A percentile compares a stretch with the other conserved stretches of the same genome.
These are phyloP conservation scores for Euptelea pleiosperma DNA, from an alignment of 164 flowering plant genomes.

Conservation along the genomic window DNA sequence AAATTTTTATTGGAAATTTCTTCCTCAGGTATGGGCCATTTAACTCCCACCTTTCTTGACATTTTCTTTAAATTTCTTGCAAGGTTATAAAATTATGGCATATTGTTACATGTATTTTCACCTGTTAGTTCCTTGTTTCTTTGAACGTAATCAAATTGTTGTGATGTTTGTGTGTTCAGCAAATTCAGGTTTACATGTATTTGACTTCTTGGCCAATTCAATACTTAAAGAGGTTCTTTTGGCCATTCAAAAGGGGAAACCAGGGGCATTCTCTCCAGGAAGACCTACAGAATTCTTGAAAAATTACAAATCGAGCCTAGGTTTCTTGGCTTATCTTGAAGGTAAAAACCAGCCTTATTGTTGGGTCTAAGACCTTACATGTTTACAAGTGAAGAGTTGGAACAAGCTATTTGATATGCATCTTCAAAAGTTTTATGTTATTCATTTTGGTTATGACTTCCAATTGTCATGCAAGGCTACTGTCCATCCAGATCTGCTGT, in stretches of 20 bases:
- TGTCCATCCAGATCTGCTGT: constrained; percentile 88
- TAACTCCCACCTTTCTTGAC: neutral
- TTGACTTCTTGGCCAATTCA: constrained; percentile 93
- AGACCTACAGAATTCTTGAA: constrained; percentile 80
- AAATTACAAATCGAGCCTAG: constrained; percentile 85
- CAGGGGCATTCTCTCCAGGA: constrained; percentile 96
- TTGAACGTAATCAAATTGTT: neutral
- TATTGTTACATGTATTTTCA: neutral
- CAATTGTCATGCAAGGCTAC: constrained; percentile 63
- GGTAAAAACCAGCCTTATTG: constrained; percentile 42
- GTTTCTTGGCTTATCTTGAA: constrained; percentile 78
- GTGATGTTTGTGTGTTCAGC: constrained; percentile 48
- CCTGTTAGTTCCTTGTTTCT: neutral
- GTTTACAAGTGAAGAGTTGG: neutral
- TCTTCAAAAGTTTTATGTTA: constrained; percentile 5
- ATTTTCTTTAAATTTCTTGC: neutral
- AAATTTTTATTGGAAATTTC: constrained; percentile 82
- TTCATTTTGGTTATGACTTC: constrained; percentile 30
- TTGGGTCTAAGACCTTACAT: neutral
- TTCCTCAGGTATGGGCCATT: constrained; percentile 49
- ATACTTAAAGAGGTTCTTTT: constrained; percentile 87
- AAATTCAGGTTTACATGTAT: constrained; percentile 93
- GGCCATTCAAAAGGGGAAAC: constrained; percentile 86
- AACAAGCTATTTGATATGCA: constrained; percentile 2
- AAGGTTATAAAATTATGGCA: neutral